Percentiles rank a stretch among this genome's conserved stretches.
These are phyloP conservation scores for Globisporangium mamillatum DNA, from an alignment of 352 stramenopile genomes.

Conservation along the genomic window DNA sequence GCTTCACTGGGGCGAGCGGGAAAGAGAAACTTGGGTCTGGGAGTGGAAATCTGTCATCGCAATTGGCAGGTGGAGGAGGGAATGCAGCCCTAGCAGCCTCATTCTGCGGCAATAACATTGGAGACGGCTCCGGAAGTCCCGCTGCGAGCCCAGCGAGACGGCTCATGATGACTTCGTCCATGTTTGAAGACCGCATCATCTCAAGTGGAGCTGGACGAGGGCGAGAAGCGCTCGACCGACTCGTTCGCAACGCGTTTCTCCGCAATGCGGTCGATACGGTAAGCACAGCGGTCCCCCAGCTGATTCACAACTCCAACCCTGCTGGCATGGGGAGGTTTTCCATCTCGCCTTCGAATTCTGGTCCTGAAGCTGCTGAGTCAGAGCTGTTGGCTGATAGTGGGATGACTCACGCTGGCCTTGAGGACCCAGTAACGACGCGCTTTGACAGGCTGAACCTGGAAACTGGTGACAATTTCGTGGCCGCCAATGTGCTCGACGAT, in stretches of 20 bases:
- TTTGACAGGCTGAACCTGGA: background rate
- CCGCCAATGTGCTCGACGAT: background rate
- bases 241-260: slow-evolving; percentile 49
- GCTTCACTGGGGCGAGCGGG: slow-evolving; percentile 16
- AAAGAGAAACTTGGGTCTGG: slow-evolving; percentile 12
- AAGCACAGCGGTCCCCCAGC: background rate
- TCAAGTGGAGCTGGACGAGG: slow-evolving; percentile 40
- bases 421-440: background rate
- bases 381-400: background rate
- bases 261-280: slow-evolving; percentile 17
- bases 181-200: slow-evolving; percentile 48
- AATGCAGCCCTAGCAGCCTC: background rate
- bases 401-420: background rate
- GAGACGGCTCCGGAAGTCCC: slow-evolving; percentile 4
- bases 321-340: background rate
- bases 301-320: background rate
- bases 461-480: background rate
- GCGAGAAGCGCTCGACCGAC: slow-evolving; percentile 51
- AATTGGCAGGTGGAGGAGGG: background rate
- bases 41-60: background rate
- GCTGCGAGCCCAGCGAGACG: slow-evolving; percentile 13
- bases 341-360: background rate
- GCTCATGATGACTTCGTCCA: slow-evolving; percentile 24
- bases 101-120: background rate
- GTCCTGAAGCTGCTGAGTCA: background rate